phyloP scores from a whole-genome alignment of 2,329 filamentous ascomycete genomes.

The Diplocarpon mali region DNA sequence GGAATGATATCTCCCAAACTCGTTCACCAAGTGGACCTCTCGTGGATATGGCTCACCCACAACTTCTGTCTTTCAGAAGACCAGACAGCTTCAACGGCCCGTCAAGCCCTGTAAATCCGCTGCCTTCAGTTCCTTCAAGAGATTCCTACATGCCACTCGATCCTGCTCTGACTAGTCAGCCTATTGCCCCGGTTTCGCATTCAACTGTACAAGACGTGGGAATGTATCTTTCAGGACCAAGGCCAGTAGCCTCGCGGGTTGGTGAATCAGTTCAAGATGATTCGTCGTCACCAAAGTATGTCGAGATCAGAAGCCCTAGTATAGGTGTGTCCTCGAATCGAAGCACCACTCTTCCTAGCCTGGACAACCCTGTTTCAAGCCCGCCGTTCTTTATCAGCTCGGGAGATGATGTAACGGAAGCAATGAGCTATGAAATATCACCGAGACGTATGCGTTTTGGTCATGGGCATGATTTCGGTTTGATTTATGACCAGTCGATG shows the following conservation, averaged over 20 bases:
- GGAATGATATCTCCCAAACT: neutral
- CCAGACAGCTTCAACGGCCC: neutral
- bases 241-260: conserved; percentile 6
- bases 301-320: conserved; percentile 13
- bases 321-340: conserved; percentile 8
- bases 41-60: neutral
- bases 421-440: neutral
- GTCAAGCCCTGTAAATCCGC: neutral
- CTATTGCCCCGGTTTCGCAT: neutral
- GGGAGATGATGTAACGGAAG: neutral
- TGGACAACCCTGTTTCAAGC: conserved; percentile 2
- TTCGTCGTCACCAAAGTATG: conserved; percentile 20
- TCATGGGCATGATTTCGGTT: neutral
- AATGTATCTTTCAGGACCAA: conserved; percentile 5
- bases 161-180: conserved; percentile 1
- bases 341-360: conserved; percentile 5
- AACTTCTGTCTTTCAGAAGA: neutral
- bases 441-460: conserved; percentile 1
- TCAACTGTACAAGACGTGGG: neutral
- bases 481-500: conserved; percentile 1
- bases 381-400: neutral
- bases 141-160: neutral
- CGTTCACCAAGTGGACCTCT: neutral
- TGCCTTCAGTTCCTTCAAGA: neutral
- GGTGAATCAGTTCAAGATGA: conserved; percentile 9